Conservation (phyloP, 305 asterid species). For the Solanum chacoense region DNA sequence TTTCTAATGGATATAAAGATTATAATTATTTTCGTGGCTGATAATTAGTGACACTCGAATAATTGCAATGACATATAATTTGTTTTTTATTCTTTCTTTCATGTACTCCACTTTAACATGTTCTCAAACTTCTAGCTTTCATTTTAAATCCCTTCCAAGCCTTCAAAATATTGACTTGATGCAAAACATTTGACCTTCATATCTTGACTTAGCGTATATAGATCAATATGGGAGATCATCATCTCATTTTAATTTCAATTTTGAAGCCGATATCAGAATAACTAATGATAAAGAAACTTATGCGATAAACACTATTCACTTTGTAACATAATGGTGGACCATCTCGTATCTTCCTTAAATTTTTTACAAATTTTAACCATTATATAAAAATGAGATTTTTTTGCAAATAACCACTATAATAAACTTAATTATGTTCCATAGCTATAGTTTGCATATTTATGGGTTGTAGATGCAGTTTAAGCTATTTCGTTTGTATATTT, state of each 20-base stretch:
- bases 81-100: too few species aligned
- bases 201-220: not conserved
- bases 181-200: not conserved
- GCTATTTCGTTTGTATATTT: too few species aligned
- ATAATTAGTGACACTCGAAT: not conserved
- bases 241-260: too few species aligned
- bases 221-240: not conserved
- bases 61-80: not conserved
- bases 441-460: too few species aligned
- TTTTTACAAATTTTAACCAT: not conserved
- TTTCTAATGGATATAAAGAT: not conserved
- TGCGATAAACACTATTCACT: not conserved
- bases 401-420: too few species aligned
- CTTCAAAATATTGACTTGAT: too few species aligned
- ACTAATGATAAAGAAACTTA: not conserved
- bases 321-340: not conserved
- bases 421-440: not conserved
- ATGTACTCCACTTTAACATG: not conserved
- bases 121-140: not conserved
- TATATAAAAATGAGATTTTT: too few species aligned
- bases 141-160: too few species aligned
- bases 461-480: too few species aligned
- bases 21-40: accelerated
- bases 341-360: not conserved
- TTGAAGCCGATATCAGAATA: too few species aligned